Percentiles rank a stretch among this genome's conserved stretches.
Evolutionary conservation across 805 yeast species (phyloP).

Genomic region (Cyberlindnera bimundalis): DNA sequence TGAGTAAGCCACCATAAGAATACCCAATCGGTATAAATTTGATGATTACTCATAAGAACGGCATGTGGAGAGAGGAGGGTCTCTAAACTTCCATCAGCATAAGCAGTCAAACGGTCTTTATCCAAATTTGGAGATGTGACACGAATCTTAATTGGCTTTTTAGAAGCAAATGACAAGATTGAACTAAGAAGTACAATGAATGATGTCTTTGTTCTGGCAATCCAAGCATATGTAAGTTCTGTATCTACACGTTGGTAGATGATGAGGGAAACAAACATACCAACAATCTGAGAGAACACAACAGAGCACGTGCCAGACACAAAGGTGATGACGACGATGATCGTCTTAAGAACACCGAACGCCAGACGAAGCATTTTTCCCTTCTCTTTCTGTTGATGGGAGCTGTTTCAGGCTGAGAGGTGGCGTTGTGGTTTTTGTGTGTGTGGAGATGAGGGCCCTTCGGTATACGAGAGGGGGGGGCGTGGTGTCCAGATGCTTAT

Average conservation of each 20-base stretch:
- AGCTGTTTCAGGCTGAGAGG: too few relatives aligned
- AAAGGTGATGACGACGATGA: constrained; percentile 7
- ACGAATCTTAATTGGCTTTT: constrained; percentile 44
- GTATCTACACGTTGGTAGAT: constrained; percentile 31
- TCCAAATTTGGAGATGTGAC: constrained; percentile 42
- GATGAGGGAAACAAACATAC: constrained; percentile 22
- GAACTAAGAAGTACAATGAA: constrained; percentile 55
- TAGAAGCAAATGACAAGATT: constrained; percentile 44
- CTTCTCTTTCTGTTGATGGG: too few relatives aligned
- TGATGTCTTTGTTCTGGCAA: constrained; percentile 53
- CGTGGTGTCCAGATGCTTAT: too few relatives aligned
- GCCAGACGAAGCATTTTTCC: constrained; percentile 1
- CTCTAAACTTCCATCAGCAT: constrained; percentile 13
- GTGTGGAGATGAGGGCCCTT: too few relatives aligned
- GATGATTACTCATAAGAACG: constrained; percentile 83
- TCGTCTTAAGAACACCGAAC: constrained; percentile 4
- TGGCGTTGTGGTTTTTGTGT: too few relatives aligned
- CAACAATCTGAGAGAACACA: constrained; percentile 43
- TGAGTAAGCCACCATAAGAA: constrained; percentile 84
- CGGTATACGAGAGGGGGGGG: too few relatives aligned
- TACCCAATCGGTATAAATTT: constrained; percentile 92
- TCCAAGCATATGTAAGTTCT: constrained; percentile 36
- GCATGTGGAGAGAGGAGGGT: constrained; percentile 45
- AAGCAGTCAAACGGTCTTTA: constrained; percentile 8
- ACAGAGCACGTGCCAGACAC: constrained; percentile 41